A percentile compares a stretch with the other conserved stretches of the same genome.
Conservation (phyloP, 345 rosid genomes). For the Balakata baccata region DNA sequence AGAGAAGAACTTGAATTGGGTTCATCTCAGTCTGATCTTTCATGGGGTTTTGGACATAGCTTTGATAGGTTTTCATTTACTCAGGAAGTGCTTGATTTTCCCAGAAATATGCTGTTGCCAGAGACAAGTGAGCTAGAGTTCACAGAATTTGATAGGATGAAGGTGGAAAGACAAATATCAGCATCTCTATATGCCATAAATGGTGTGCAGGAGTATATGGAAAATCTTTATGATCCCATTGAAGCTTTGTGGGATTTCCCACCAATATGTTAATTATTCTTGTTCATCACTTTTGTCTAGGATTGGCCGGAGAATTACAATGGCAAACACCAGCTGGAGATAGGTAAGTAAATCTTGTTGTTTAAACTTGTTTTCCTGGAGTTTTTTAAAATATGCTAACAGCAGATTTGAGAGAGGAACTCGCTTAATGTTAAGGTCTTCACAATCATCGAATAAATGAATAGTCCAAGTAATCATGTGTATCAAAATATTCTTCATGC, state of each 20-base stretch:
- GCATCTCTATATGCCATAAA: constrained; percentile 67
- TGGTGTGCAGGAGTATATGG: constrained; percentile 65
- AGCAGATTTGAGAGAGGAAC: constrained; percentile 7
- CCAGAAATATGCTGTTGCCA: constrained; percentile 23
- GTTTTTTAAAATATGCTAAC: background rate
- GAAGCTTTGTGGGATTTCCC: constrained; percentile 76
- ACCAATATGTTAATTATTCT: constrained; percentile 40
- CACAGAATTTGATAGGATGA: constrained; percentile 63
- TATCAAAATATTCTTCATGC: background rate
- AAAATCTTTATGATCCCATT: constrained; percentile 42
- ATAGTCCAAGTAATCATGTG: constrained; percentile 18
- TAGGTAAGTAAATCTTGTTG: background rate
- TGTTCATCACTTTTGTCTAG: background rate
- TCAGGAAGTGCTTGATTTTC: constrained; percentile 46
- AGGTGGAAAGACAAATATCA: constrained; percentile 66
- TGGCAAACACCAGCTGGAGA: background rate
- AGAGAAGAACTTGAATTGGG: constrained; percentile 26
- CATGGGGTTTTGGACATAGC: constrained; percentile 31
- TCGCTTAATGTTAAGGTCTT: constrained; percentile 5
- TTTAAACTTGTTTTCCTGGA: background rate
- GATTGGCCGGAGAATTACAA: background rate
- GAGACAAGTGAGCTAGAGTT: constrained; percentile 32
- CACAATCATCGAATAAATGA: constrained; percentile 6
- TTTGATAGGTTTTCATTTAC: constrained; percentile 45
- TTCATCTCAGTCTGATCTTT: constrained; percentile 27